Evolutionary conservation across 78 protist species (phyloP), one percentile per base, ranked within the genome.

Genomic region (Monosiga brevicollis): DNA sequence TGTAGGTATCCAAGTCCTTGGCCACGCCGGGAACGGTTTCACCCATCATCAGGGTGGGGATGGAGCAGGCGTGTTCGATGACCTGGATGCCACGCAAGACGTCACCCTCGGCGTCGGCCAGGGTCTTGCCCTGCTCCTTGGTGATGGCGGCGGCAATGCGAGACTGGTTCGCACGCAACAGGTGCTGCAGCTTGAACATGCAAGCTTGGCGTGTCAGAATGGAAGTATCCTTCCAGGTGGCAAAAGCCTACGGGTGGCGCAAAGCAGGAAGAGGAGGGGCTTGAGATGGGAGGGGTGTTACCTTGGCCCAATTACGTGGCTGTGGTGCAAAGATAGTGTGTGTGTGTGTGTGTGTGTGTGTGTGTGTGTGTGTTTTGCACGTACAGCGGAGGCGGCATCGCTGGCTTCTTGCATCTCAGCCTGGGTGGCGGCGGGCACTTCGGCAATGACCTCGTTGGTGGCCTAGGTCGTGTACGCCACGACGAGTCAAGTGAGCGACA

Each of bases 81-180:
- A 96, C 97, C 55, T 42, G 84, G 34, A 85, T 73, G 75, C 95
- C 95, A 37, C 95, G 85, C 80, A 93, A 89, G 6, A 93, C 93
- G 79, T 93, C 95, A 49, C 95, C 95, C 76, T 83, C 80, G 32
- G 98, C 98, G 49, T 97, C 99, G 23, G 93, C 94, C 0, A 93
- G 82, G 32, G 97, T 94, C 95, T 97, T 97, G 80, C 99, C 99
- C 80, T 94, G 97, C 90, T 95, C 98, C 37, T 84, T 81, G 24
- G 94, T 88, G 82, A 96, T 92, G 79, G 73, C 22, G 41, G 84
- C 70, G 20, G 97, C 97, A 22, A 95, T 70, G 41, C 88, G 84
- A 77, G 74, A n/a, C 81, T 74, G 73, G 80, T 95, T 76, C 83
- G 91, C 87, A 41, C 92, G 92, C 81, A 97, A 83, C 37, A 93